Percentiles rank a stretch among this genome's conserved stretches.
Conservation (phyloP, 306 rosid species). For the Casuarina cunninghamiana region DNA sequence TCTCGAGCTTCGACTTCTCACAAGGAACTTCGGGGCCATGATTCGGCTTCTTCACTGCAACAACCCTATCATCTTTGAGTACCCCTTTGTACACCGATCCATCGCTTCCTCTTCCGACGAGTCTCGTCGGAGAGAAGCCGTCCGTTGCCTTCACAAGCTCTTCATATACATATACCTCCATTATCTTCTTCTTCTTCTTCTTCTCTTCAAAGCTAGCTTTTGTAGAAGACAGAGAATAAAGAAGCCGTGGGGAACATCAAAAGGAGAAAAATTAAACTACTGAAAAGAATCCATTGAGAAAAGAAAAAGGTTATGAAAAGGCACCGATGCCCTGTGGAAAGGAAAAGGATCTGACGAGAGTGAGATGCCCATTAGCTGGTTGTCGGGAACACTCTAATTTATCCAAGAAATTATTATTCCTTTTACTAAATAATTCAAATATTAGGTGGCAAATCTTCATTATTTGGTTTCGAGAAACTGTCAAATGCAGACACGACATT, state of each 20-base stretch:
- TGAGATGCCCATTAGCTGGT: conserved; percentile 26
- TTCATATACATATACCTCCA: conserved; percentile 44
- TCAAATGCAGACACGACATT: too few species aligned
- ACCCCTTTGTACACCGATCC: conserved; percentile 48
- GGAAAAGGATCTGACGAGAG: conserved; percentile 20
- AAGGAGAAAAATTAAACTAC: neutral
- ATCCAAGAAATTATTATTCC: neutral
- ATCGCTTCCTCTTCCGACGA: conserved; percentile 67
- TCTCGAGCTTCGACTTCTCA: conserved; percentile 36
- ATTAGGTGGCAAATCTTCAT: too few species aligned
- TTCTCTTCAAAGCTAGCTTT: conserved; percentile 19
- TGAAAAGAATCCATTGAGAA: conserved; percentile 23
- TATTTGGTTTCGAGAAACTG: too few species aligned
- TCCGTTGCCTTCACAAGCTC: conserved; percentile 47
- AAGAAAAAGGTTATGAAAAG: conserved; percentile 29
- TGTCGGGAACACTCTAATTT: conserved; percentile 13
- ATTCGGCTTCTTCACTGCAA: conserved; percentile 51
- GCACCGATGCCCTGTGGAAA: conserved; percentile 7
- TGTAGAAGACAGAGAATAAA: conserved; percentile 43
- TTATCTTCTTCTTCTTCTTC: conserved; percentile 10
- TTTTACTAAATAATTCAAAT: too few species aligned
- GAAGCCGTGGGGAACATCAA: conserved; percentile 33
- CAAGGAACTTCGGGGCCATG: conserved; percentile 6
- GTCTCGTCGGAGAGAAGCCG: conserved; percentile 35
- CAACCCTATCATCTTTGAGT: conserved; percentile 19